Percentiles rank a stretch among this genome's conserved stretches.
Evolutionary conservation across 805 yeast species (phyloP).

Genomic region (Suhomyces xylopsoci): DNA sequence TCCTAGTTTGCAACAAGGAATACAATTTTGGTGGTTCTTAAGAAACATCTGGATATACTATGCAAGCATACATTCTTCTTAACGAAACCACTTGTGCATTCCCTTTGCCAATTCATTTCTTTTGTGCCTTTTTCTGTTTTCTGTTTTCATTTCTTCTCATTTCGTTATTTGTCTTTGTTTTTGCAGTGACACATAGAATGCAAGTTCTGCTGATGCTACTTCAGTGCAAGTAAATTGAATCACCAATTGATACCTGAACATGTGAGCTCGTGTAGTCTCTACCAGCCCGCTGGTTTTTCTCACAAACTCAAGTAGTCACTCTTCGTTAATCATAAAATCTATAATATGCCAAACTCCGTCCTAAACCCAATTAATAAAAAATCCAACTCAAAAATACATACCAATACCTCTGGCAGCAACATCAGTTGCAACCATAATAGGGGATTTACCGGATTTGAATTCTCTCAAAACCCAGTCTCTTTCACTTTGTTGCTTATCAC

Average conservation of each 20-base stretch:
- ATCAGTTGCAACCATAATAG: slow-evolving; percentile 98
- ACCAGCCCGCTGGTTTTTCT: not conserved
- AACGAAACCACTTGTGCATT: not conserved
- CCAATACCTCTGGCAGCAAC: slow-evolving; percentile 99
- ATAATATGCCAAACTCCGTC: slow-evolving; percentile 1
- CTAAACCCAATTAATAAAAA: slow-evolving; percentile 18
- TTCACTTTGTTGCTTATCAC: slow-evolving; percentile 96
- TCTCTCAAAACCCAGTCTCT: slow-evolving; percentile 98
- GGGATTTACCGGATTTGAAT: slow-evolving; percentile 88
- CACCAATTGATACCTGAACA: not conserved
- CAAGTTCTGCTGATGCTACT: not conserved
- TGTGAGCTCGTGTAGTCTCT: not conserved
- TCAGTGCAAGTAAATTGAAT: not conserved
- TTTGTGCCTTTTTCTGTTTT: slow-evolving; percentile 2
- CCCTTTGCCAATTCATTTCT: not conserved
- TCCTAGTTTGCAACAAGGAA: slow-evolving; percentile 1
- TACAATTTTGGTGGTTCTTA: not conserved
- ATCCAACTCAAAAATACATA: slow-evolving; percentile 49
- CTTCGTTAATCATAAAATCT: not conserved
- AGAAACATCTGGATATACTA: not conserved
- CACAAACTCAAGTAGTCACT: not conserved
- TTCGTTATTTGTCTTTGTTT: slow-evolving; percentile 1
- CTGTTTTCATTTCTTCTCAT: not conserved
- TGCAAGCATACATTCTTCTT: slow-evolving; percentile 1
- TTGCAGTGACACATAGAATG: slow-evolving; percentile 1